Base-by-base conservation (phyloP, 345 rosid genomes). In the Eucalyptus sp. region DNA sequence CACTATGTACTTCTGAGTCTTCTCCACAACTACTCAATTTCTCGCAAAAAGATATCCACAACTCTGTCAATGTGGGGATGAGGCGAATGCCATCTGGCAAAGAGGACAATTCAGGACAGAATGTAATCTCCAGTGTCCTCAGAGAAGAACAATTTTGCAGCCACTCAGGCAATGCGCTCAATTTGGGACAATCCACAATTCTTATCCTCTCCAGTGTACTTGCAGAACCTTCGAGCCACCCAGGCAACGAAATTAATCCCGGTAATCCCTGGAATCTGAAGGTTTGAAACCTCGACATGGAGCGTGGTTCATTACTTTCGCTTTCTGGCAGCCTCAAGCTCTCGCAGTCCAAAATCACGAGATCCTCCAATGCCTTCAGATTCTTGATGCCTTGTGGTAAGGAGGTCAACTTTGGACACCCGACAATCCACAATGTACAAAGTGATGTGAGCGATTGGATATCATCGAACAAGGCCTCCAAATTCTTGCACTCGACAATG, bases 181-280 rank as follows among this genome's bases (percentile, higher is more conserved):
- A 64, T 64, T 86, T 85, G 14, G 41, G 86, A 60, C 91, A 91
- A 17, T 56, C 7, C 14, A 1, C 33, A 14, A 90, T 43, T 13
- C 2, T 1, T 9, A 91, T 25, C n/a, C 3, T 13, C 22, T 89
- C 22, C 25, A 91, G 58, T 64, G 89, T 88, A 16, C 68, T 62
- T 7, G 90, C 83, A 62, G 86, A 89, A 13, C 33, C 80, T 54
- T 50, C 56, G 48, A 92, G 80, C 94, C 94, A 90, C 33, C 52
- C 31, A 2, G 93, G 94, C 17, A 91, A 29, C 2, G 43, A 24
- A 15, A 37, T 79, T 52, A 92, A 8, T 20, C n/a, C 52, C 8
- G 90, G 91, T 41, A 92, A 22, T 10, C 7, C 33, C 7, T 1
- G 5, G 29, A 90, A 22, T 12, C 7, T 5, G 18, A 92, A 37